Base-by-base conservation (phyloP, 202 grass and related monocot species). In the Musa balbisiana region DNA sequence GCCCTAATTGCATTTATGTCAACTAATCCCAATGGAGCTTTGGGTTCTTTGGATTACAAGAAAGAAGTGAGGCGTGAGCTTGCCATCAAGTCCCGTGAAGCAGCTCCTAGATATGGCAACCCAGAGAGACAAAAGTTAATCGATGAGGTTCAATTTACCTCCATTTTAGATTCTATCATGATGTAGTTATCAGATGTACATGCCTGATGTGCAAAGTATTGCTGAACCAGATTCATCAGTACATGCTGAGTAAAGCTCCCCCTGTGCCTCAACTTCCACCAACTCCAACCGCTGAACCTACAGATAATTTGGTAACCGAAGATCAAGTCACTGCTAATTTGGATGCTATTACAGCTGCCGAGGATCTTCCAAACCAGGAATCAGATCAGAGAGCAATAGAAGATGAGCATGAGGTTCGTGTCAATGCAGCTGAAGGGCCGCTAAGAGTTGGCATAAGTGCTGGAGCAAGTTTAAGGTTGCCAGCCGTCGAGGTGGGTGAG, bases 1-100 rank as follows among this genome's bases (percentile, higher is more conserved):
- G 95, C 95, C 14, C 76, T 99, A 77, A 85, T 99, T 88, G 95
- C 95, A 1, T 99, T 99, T 81, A 99, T 99, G 95, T 91, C 95
- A 78, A 87, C 95, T 69, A 94, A 94, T 78, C 91, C 91, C 63
- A 89, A 89, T 49, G 95, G 95, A 1, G 95, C 95, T 62, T 83
- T 99, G 79, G 95, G 95, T 19, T 99, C 95, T 22, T 23, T 99
- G 59, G 95, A 99, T 78, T 99, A 87, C 82, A 94, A 90, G 69
- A 99, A 95, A 80, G 95, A 99, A 84, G 91, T 95, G 51, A 86
- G 87, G 55, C 81, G 68, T 13, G 91, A 85, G 22, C 82, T 99
- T 54, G 87, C 89, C 79, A 83, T 95, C 66, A 99, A 99, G 76
- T 94, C 95, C 12, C 87, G 85, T 67, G 87, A 95, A 85, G 62